phyloP scores from a whole-genome alignment of 805 yeast genomes.

The Cyberlindnera amylophila region DNA sequence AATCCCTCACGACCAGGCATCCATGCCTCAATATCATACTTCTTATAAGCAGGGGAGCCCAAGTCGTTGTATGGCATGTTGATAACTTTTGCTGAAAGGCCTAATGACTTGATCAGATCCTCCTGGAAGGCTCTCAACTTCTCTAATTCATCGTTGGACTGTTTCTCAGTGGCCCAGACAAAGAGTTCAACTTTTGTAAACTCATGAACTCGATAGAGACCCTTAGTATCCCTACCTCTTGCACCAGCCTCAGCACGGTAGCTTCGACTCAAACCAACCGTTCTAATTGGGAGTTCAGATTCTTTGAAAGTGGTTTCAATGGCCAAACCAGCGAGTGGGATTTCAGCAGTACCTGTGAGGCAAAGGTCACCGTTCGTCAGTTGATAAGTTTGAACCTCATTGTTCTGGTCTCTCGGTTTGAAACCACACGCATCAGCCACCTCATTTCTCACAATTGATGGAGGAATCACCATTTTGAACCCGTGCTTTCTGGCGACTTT shows the following conservation, averaged over 20 bases:
- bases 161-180: conserved; percentile 54
- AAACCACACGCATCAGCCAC: conserved; percentile 89
- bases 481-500: conserved; percentile 62
- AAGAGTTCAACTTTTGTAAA: conserved; percentile 93
- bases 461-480: conserved; percentile 72
- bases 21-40: conserved; percentile 94
- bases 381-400: conserved; percentile 80
- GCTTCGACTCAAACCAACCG: conserved; percentile 80
- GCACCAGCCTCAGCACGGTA: conserved; percentile 98
- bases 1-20: conserved; percentile 94
- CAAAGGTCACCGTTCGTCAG: conserved; percentile 54
- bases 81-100: conserved; percentile 74
- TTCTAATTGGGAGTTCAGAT: conserved; percentile 47
- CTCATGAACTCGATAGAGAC: conserved; percentile 92
- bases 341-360: conserved; percentile 92
- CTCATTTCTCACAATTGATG: conserved; percentile 77
- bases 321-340: conserved; percentile 81
- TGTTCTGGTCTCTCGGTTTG: conserved; percentile 83
- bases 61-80: conserved; percentile 88
- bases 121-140: conserved; percentile 62
- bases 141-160: conserved; percentile 51
- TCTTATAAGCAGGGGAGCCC: conserved; percentile 90
- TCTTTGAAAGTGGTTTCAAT: conserved; percentile 46
- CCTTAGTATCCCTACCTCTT: conserved; percentile 87
- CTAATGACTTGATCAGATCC: conserved; percentile 59